These are phyloP conservation scores for Cryptosporidium ryanae DNA, from an alignment of 169 alveolate genomes.

Conservation along the genomic window DNA sequence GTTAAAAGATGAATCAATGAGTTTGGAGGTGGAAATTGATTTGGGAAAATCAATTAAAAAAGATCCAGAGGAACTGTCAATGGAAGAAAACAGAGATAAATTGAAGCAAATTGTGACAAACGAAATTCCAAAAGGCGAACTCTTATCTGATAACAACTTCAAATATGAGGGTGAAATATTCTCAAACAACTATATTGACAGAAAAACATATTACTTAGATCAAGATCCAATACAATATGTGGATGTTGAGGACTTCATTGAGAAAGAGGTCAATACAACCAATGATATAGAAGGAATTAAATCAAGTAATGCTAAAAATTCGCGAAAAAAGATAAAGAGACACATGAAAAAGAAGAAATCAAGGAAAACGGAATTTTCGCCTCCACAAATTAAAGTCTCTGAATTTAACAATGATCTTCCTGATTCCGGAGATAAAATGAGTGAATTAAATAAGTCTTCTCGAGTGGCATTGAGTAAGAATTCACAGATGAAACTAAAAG, in stretches of 20 bases:
- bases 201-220: neutral
- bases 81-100: slow-evolving; percentile 18
- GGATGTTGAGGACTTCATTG: slow-evolving; percentile 16
- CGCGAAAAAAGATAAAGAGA: neutral
- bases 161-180: slow-evolving; percentile 35
- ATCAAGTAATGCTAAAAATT: neutral
- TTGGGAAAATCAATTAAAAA: neutral
- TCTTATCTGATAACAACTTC: slow-evolving; percentile 7
- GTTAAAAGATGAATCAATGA: neutral
- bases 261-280: neutral
- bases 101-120: slow-evolving; percentile 13
- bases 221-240: slow-evolving; percentile 8
- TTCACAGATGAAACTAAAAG: neutral
- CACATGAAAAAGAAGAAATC: neutral
- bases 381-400: slow-evolving; percentile 3
- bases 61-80: slow-evolving; percentile 61
- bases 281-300: neutral
- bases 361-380: slow-evolving; percentile 10
- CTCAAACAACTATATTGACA: neutral
- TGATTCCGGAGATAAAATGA: neutral
- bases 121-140: slow-evolving; percentile 36
- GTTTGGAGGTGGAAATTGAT: neutral
- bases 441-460: neutral
- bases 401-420: neutral
- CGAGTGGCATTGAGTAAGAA: too few relatives aligned